Evolutionary conservation across 768 basidiomycete genomes (phyloP), one percentile per base, ranked within the genome.

Genomic region (Rhizopogon roseolus): DNA sequence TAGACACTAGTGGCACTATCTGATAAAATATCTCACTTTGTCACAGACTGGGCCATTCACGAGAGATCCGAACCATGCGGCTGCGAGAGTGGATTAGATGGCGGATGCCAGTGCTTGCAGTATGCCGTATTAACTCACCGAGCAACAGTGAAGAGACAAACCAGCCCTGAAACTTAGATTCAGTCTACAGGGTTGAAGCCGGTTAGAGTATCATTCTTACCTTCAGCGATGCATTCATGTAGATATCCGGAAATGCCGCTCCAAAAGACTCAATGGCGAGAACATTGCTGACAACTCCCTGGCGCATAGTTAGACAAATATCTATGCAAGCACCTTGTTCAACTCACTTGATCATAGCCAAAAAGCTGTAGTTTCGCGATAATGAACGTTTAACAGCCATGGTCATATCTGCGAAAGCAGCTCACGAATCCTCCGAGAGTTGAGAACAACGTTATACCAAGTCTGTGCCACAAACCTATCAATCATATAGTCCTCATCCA

Each of bases 241-340:
- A 68, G 13, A 68, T 64, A 6, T 56, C 60, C 22, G 67, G 67
- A 53, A 70, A 68, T 27, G 64, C 61, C 17, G 67, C 67, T n/a
- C 68, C 67, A 17, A 68, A 68, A 32, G 67, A 70, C 36, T 68
- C 64, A 37, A 70, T 68, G 9, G 61, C 64, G 10, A 68, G 68
- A n/a, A 70, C 68, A 27, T 63, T 64, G 19, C 64, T 64, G 37
- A 70, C 60, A 40, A 68, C 68, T 6, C 66, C 67, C 68, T 66
- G 49, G 40, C 17, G 36, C 8, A 52, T 14, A 37, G n/a, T 45
- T 29, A 19, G 13, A 28, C 17, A 7, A 29, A n/a, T 2, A 6
- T 22, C 10, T 11, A 22, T 17, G n/a, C 11, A 3, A 27, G 9
- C n/a, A 32, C 39, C 5, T 29, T 32, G 14, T 5, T 17, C 3